Percentiles rank a stretch among this genome's conserved stretches.
Conservation (phyloP, 371 early-diverging fungal genomes). For the Syncephalis plumigaleata region DNA sequence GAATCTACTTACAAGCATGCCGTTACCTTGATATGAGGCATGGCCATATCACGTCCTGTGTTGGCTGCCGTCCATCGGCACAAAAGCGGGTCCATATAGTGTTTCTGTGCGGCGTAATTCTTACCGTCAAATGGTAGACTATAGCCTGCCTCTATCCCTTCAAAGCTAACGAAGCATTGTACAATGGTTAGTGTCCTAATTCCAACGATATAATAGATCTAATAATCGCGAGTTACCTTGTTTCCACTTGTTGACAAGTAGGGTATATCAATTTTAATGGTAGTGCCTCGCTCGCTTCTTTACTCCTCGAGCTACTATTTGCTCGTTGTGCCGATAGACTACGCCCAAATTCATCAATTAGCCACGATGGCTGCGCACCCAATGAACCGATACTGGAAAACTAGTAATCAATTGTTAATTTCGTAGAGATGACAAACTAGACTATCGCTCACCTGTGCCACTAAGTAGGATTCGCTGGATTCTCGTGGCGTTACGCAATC, state of each 20-base stretch:
- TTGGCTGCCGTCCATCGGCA: conserved; percentile 24
- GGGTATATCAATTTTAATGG: conserved; percentile 26
- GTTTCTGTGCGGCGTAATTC: conserved; percentile 20
- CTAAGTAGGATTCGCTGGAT: conserved; percentile 1
- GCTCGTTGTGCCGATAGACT: conserved; percentile 1
- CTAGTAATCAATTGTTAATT: conserved; percentile 10
- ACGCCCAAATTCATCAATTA: conserved; percentile 14
- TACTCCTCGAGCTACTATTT: no score
- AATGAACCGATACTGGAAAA: conserved; percentile 39
- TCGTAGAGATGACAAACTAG: neutral
- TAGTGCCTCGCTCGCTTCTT: no score
- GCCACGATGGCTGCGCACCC: conserved; percentile 16
- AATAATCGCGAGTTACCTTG: conserved; percentile 16
- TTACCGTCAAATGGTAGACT: conserved; percentile 24
- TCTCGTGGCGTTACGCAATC: conserved; percentile 11
- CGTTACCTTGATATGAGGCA: conserved; percentile 42
- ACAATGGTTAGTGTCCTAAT: neutral
- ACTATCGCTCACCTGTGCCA: conserved; percentile 11
- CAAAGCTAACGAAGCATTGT: conserved; percentile 11
- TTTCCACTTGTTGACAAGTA: conserved; percentile 32
- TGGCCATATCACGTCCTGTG: conserved; percentile 26
- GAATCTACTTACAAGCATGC: neutral
- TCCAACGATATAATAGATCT: neutral
- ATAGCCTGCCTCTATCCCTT: conserved; percentile 26
- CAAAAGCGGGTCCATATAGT: conserved; percentile 24